Conservation (phyloP, 768 basidiomycete species). For the Boletus sp. region DNA sequence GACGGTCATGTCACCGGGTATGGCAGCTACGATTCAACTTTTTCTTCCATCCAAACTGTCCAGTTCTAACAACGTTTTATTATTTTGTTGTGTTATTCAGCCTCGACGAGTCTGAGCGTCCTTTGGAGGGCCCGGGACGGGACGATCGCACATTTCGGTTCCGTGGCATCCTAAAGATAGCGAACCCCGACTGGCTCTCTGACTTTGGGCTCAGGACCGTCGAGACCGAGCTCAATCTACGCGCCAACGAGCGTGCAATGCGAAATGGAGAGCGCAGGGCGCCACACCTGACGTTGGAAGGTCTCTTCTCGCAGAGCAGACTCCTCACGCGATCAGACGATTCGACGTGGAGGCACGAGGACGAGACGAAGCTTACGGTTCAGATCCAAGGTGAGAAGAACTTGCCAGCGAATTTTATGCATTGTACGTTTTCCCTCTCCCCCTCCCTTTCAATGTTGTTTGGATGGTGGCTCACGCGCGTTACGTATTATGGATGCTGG, state of each 20-base stretch:
- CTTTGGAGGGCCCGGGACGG: slow-evolving; percentile 25
- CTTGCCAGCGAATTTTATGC: slow-evolving; percentile 40
- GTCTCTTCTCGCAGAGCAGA: slow-evolving; percentile 34
- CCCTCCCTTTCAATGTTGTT: not conserved
- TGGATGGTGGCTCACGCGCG: not conserved
- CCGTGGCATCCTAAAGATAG: slow-evolving; percentile 49
- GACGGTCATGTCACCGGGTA: slow-evolving; percentile 27
- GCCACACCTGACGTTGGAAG: slow-evolving; percentile 34
- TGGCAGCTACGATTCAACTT: not conserved
- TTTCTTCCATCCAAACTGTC: not conserved
- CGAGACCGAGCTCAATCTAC: slow-evolving; percentile 41
- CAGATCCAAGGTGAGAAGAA: slow-evolving; percentile 41
- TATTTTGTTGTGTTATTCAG: slow-evolving; percentile 23
- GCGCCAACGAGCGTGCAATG: slow-evolving; percentile 33
- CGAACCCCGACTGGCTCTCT: slow-evolving; percentile 48
- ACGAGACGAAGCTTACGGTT: slow-evolving; percentile 34
- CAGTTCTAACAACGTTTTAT: not conserved
- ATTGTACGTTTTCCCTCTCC: slow-evolving; percentile 24
- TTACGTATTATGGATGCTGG: not conserved
- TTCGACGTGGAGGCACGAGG: slow-evolving; percentile 13
- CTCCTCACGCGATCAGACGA: slow-evolving; percentile 16
- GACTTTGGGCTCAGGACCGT: slow-evolving; percentile 40
- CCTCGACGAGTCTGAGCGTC: slow-evolving; percentile 47
- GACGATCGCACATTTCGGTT: slow-evolving; percentile 41
- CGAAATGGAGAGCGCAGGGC: slow-evolving; percentile 14